Evolutionary conservation across 1,139 yeast genomes (phyloP).

Genomic region (Tardiomyces depauwii): DNA sequence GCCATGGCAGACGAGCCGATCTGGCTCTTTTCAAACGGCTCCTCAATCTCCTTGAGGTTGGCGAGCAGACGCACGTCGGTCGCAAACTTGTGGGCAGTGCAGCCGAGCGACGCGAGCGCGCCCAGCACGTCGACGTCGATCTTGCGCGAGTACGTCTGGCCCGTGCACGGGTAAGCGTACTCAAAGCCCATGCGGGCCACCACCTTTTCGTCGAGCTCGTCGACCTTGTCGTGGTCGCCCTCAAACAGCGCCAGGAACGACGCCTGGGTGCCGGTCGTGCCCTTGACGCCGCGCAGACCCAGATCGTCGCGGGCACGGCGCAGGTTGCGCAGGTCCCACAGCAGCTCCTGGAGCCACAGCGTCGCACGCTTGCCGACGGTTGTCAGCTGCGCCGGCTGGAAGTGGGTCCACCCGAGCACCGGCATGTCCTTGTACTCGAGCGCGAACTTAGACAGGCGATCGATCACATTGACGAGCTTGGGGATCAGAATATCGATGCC

Average conservation of each 20-base stretch:
- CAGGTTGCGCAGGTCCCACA: constrained; percentile 96
- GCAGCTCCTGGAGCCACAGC: constrained; percentile 91
- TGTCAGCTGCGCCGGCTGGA: constrained; percentile 98
- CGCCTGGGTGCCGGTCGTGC: constrained; percentile 98
- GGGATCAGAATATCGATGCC: constrained; percentile 91
- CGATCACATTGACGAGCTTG: constrained; percentile 88
- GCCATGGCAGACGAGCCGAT: constrained; percentile 99
- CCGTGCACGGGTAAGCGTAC: constrained; percentile 93
- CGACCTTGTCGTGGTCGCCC: constrained; percentile 95
- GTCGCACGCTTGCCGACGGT: constrained; percentile 98
- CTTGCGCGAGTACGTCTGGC: constrained; percentile 96
- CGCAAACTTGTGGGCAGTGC: constrained; percentile 95
- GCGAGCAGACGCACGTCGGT: constrained; percentile 95
- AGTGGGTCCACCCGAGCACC: constrained; percentile 98
- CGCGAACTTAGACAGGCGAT: constrained; percentile 82
- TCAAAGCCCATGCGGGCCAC: constrained; percentile 90
- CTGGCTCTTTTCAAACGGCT: constrained; percentile 95
- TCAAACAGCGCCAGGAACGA: constrained; percentile 91
- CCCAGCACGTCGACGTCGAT: constrained; percentile 90
- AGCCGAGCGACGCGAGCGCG: constrained; percentile 92
- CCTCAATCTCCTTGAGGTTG: constrained; percentile 93
- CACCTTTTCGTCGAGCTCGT: constrained; percentile 79
- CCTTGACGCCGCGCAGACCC: constrained; percentile 97
- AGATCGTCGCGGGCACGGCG: constrained; percentile 92
- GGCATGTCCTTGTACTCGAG: constrained; percentile 89